Evolutionary conservation across 2,329 filamentous ascomycete genomes (phyloP).

Genomic region (Nigrospora osmanthi): DNA sequence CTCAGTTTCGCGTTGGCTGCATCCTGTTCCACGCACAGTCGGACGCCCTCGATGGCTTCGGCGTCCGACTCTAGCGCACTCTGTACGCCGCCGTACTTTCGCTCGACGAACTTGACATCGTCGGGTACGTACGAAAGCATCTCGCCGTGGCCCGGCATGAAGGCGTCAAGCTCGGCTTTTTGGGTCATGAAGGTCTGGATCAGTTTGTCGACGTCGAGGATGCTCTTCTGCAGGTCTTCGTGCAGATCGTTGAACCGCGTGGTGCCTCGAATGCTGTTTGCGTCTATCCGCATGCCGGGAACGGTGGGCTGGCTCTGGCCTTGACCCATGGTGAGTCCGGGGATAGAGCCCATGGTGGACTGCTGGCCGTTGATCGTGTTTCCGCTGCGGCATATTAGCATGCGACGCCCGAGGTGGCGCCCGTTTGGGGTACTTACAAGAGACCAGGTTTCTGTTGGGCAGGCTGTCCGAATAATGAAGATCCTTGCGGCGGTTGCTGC

Average conservation of each 20-base stretch:
- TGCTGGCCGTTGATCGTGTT: slow-evolving; percentile 2
- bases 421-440: slow-evolving; percentile 18
- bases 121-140: slow-evolving; percentile 41
- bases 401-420: neutral
- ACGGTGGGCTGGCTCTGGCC: slow-evolving; percentile 47
- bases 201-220: slow-evolving; percentile 69
- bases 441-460: slow-evolving; percentile 15
- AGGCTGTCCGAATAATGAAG: slow-evolving; percentile 12
- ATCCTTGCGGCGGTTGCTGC: neutral
- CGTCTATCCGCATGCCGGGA: slow-evolving; percentile 70
- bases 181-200: slow-evolving; percentile 75
- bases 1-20: slow-evolving; percentile 32
- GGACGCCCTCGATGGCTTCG: slow-evolving; percentile 32
- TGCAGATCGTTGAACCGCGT: slow-evolving; percentile 89
- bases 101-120: slow-evolving; percentile 34
- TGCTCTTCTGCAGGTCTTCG: slow-evolving; percentile 70
- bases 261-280: slow-evolving; percentile 71
- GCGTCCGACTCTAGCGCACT: slow-evolving; percentile 30
- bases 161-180: slow-evolving; percentile 68
- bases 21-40: slow-evolving; percentile 31
- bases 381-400: neutral
- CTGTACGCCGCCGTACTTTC: slow-evolving; percentile 36
- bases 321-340: slow-evolving; percentile 39
- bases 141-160: slow-evolving; percentile 49
- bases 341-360: slow-evolving; percentile 12